Percentiles rank a stretch among this genome's conserved stretches.
phyloP scores from a whole-genome alignment of 192 early-diverging fungal species.

The Phlyctochytrium planicorne region DNA sequence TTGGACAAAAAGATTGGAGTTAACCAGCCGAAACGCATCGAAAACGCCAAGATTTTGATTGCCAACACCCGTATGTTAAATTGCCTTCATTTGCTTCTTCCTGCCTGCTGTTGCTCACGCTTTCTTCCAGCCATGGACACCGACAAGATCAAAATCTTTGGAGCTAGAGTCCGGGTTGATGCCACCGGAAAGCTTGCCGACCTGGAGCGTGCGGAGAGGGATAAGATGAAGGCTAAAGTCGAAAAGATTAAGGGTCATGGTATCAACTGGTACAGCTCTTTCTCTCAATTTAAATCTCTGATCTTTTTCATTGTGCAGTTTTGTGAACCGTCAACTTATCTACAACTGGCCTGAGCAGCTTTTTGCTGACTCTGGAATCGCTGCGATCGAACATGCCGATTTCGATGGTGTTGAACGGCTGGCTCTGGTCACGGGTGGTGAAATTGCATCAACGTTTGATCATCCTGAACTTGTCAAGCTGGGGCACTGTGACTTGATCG shows the following conservation, averaged over 20 bases:
- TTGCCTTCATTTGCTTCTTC: neutral
- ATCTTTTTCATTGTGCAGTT: slow-evolving; percentile 37
- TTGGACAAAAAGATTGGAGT: slow-evolving; percentile 99
- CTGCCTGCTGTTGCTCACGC: neutral
- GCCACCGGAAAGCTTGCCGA: slow-evolving; percentile 97
- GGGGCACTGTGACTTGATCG: slow-evolving; percentile 93
- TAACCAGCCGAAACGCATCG: slow-evolving; percentile 94
- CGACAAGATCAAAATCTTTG: slow-evolving; percentile 99
- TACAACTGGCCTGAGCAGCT: slow-evolving; percentile 99
- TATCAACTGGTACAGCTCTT: slow-evolving; percentile 73
- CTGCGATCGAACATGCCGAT: slow-evolving; percentile 98
- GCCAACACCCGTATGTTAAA: slow-evolving; percentile 93
- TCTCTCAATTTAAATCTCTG: neutral
- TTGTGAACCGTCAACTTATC: slow-evolving; percentile 99
- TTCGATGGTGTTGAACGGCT: slow-evolving; percentile 98
- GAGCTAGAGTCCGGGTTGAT: slow-evolving; percentile 93
- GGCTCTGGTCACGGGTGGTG: slow-evolving; percentile 96
- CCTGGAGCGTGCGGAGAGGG: slow-evolving; percentile 94
- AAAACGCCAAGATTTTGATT: slow-evolving; percentile 94
- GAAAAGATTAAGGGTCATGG: slow-evolving; percentile 96
- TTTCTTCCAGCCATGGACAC: slow-evolving; percentile 89
- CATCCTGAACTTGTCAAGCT: slow-evolving; percentile 94
- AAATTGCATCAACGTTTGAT: slow-evolving; percentile 98
- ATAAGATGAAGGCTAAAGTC: slow-evolving; percentile 99
- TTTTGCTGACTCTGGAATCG: slow-evolving; percentile 95